Evolutionary conservation across 345 rosid genomes (phyloP).

Genomic region (Aurinia saxatilis): DNA sequence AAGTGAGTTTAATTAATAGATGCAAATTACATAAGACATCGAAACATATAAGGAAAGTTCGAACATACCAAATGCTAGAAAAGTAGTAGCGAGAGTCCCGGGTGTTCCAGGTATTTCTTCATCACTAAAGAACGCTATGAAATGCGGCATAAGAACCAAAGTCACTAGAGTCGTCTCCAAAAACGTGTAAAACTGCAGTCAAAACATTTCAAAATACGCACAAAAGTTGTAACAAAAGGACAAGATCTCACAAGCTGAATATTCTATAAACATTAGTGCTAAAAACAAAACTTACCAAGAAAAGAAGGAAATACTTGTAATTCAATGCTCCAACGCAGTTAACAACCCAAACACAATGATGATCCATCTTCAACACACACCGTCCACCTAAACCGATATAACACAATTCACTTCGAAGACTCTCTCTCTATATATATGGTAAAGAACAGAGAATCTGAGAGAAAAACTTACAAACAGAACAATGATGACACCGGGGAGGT

Average conservation of each 20-base stretch:
- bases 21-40: not conserved
- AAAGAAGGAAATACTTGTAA: conserved; percentile 94
- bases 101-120: conserved; percentile 96
- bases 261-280: not conserved
- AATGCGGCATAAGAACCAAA: conserved; percentile 75
- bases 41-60: not conserved
- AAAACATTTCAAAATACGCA: not conserved
- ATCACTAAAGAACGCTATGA: conserved; percentile 88
- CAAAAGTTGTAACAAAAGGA: not conserved
- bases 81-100: conserved; percentile 91
- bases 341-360: conserved; percentile 99
- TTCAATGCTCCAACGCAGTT: conserved; percentile 97
- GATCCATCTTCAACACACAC: conserved; percentile 97
- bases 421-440: not conserved
- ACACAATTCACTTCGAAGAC: conserved; percentile 3
- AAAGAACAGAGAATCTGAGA: not conserved
- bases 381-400: conserved; percentile 94
- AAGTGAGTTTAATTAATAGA: not conserved
- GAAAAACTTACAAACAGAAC: conserved; percentile 82
- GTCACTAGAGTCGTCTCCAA: conserved; percentile 94
- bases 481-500: conserved; percentile 97
- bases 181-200: conserved; percentile 93
- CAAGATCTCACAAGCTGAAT: not conserved
- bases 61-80: conserved; percentile 83
- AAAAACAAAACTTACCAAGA: conserved; percentile 58